Evolutionary conservation across 2,329 filamentous ascomycete genomes (phyloP), one percentile per base, ranked within the genome.

Genomic region (Exophiala bonariae): DNA sequence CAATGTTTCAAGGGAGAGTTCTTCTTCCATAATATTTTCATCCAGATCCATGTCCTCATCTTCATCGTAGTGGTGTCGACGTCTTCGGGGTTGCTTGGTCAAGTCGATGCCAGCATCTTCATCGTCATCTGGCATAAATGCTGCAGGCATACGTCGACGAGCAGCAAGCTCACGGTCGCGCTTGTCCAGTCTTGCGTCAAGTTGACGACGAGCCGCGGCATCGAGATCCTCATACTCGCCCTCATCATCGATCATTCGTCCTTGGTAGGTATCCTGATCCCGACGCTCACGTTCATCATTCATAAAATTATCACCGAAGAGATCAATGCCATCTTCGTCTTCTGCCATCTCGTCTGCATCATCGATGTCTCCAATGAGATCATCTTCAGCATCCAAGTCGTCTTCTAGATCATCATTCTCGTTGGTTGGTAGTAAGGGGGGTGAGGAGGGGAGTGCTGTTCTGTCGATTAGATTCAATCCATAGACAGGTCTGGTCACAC

Each of bases 11-110:
- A 97, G 80, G 2, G 91, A 91, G 16, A 99, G 80, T 67, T 97
- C 91, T 66, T 95, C 92, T 55, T 95, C 88, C 87, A 97, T 92
- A 55, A 96, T 90, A 63, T 96, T 89, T 38, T 86, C 88, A 49
- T 85, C 88, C 83, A 96, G 90, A 52, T 91, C 86, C 60, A 84
- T 77, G 57, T 96, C 91, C 57, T 96, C 91, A 32, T 96, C 90
- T 69, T 99, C 95, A 56, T 99, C 93, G 63, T 97, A 99, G 59
- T 87, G 82, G 68, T 93, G 88, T 58, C 93, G 83, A 42, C 89
- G 84, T 57, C 92, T 83, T 44, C 91, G 84, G 17, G 88, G 89
- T 66, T 95, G 90, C 19, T 85, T 83, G 17, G 89, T 89, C 17
- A 97, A 77, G 63, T 97, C 91, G 52, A 91, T 77, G 47, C 93